Conservation (phyloP, 805 yeast species). For the Hanseniaspora meyeri region DNA sequence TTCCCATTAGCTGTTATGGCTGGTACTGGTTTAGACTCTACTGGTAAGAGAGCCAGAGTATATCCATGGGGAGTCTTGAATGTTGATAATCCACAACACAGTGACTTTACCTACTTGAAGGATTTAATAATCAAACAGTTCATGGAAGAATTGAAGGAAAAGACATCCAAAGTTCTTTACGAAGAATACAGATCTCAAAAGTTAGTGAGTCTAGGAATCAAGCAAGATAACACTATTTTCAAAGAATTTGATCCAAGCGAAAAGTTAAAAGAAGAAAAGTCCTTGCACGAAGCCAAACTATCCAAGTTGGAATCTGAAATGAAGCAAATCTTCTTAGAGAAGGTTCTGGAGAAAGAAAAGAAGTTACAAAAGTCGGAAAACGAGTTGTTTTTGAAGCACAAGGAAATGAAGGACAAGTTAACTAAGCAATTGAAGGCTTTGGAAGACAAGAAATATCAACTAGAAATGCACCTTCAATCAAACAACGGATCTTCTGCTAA, state of each 20-base stretch:
- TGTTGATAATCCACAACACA: slow-evolving; percentile 86
- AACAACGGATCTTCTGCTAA: slow-evolving; percentile 34
- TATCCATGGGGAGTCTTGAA: slow-evolving; percentile 98
- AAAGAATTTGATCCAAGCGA: slow-evolving; percentile 85
- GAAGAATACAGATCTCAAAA: slow-evolving; percentile 84
- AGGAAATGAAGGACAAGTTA: slow-evolving; percentile 92
- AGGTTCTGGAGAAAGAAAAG: slow-evolving; percentile 92
- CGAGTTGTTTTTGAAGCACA: slow-evolving; percentile 87
- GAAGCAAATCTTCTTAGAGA: slow-evolving; percentile 92
- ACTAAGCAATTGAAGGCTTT: slow-evolving; percentile 75
- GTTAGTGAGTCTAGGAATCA: slow-evolving; percentile 67
- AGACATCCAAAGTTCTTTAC: slow-evolving; percentile 61
- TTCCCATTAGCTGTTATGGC: slow-evolving; percentile 94
- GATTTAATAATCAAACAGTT: slow-evolving; percentile 80
- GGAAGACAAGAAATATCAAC: slow-evolving; percentile 78
- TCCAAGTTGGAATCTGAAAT: slow-evolving; percentile 91
- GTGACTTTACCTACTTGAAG: slow-evolving; percentile 81
- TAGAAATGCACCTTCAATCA: slow-evolving; percentile 37
- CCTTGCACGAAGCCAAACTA: slow-evolving; percentile 83
- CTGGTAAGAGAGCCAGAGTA: slow-evolving; percentile 82
- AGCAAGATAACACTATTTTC: slow-evolving; percentile 87
- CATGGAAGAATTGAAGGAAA: slow-evolving; percentile 86
- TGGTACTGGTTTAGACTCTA: slow-evolving; percentile 55
- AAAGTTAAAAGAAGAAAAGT: slow-evolving; percentile 87
- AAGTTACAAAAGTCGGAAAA: slow-evolving; percentile 94